Conservation (phyloP, 257 asterid genomes). For the Solanum okadae region DNA sequence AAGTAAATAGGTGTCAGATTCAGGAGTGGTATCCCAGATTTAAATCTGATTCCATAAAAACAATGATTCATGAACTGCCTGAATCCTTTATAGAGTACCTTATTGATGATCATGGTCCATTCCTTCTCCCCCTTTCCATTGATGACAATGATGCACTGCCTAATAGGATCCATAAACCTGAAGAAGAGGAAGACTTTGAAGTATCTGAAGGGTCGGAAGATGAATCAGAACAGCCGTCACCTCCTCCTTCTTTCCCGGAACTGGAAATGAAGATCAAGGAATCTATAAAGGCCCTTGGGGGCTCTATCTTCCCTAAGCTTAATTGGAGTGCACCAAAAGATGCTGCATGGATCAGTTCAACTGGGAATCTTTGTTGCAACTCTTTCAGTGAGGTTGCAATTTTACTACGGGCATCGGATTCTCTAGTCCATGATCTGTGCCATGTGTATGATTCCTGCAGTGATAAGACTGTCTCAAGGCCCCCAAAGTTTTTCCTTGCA, state of each 20-base stretch:
- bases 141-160: slow-evolving; percentile 65
- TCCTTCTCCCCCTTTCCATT: slow-evolving; percentile 71
- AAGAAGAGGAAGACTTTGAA: slow-evolving; percentile 59
- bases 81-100: slow-evolving; percentile 65
- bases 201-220: slow-evolving; percentile 53
- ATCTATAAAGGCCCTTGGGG: slow-evolving; percentile 70
- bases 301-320: slow-evolving; percentile 79
- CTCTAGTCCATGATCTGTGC: slow-evolving; percentile 63
- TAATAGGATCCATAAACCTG: slow-evolving; percentile 59
- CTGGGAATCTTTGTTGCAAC: slow-evolving; percentile 64
- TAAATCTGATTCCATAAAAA: slow-evolving; percentile 53
- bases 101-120: slow-evolving; percentile 54
- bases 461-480: slow-evolving; percentile 52
- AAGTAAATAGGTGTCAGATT: slow-evolving; percentile 75
- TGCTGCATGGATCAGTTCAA: slow-evolving; percentile 80
- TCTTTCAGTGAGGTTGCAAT: slow-evolving; percentile 72
- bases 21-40: slow-evolving; percentile 92
- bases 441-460: slow-evolving; percentile 71
- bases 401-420: slow-evolving; percentile 67
- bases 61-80: slow-evolving; percentile 60
- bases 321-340: slow-evolving; percentile 96
- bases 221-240: slow-evolving; percentile 52
- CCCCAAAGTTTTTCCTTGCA: slow-evolving; percentile 55
- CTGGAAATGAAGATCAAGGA: slow-evolving; percentile 48
- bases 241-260: slow-evolving; percentile 72